A percentile compares a stretch with the other conserved stretches of the same genome.
Evolutionary conservation across 2,329 filamentous ascomycete genomes (phyloP).

Genomic region (Alternaria gansuensis): DNA sequence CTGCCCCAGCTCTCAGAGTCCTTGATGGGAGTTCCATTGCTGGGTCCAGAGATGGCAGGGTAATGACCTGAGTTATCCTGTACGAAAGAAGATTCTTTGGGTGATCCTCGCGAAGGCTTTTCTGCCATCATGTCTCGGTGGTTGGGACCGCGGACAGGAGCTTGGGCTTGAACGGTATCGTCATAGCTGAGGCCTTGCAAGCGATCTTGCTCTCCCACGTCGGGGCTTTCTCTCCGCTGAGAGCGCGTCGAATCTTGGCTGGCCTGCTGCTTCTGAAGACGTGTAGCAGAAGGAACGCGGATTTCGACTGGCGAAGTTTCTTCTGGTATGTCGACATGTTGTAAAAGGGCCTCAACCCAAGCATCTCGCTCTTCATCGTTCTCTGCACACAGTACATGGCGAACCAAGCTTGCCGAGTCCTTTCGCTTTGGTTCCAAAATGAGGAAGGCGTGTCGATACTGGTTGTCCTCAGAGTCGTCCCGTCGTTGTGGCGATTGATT

Average conservation of each 20-base stretch:
- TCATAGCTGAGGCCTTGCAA: conserved; percentile 65
- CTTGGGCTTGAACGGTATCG: conserved; percentile 65
- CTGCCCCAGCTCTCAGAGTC: conserved; percentile 88
- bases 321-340: conserved; percentile 82
- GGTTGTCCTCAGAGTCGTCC: conserved; percentile 84
- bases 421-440: conserved; percentile 96
- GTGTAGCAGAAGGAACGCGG: conserved; percentile 51
- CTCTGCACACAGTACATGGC: conserved; percentile 94
- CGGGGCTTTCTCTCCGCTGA: conserved; percentile 52
- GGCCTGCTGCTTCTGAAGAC: conserved; percentile 54
- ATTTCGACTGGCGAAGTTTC: conserved; percentile 52
- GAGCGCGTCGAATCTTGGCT: conserved; percentile 42
- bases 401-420: conserved; percentile 84
- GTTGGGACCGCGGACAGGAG: conserved; percentile 61
- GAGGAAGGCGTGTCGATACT: conserved; percentile 95
- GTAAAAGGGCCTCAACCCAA: conserved; percentile 90
- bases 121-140: conserved; percentile 38
- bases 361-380: conserved; percentile 90
- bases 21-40: conserved; percentile 83
- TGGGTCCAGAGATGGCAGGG: conserved; percentile 78
- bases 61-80: conserved; percentile 45
- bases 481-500: conserved; percentile 69
- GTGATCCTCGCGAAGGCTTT: conserved; percentile 39
- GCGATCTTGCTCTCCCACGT: conserved; percentile 44
- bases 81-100: conserved; percentile 49